Evolutionary conservation across 768 basidiomycete species (phyloP).

Genomic region (Hemileccinum impolitum): DNA sequence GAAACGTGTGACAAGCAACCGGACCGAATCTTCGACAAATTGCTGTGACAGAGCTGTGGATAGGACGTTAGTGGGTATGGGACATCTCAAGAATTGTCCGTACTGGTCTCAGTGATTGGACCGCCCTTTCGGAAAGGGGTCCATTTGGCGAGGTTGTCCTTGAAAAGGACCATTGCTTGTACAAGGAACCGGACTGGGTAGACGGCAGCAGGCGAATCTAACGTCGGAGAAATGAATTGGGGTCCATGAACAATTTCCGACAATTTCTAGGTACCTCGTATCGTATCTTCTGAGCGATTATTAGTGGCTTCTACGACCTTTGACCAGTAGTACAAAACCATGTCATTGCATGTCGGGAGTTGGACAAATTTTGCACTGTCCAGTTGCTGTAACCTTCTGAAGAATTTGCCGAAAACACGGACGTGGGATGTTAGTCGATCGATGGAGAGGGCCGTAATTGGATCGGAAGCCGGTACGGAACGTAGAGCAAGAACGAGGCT

Average conservation of each 20-base stretch:
- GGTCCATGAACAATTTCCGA: neutral
- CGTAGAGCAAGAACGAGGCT: conserved; percentile 45
- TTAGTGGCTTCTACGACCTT: conserved; percentile 71
- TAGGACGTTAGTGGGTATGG: conserved; percentile 11
- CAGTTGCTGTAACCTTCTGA: conserved; percentile 69
- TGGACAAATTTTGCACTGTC: conserved; percentile 54
- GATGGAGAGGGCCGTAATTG: conserved; percentile 44
- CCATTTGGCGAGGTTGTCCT: conserved; percentile 79
- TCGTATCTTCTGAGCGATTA: conserved; percentile 42
- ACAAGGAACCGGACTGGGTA: conserved; percentile 81
- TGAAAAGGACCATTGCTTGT: conserved; percentile 83
- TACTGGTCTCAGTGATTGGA: conserved; percentile 56
- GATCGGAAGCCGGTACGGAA: conserved; percentile 30
- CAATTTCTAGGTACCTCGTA: conserved; percentile 47
- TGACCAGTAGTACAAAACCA: conserved; percentile 80
- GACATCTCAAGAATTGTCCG: conserved; percentile 13
- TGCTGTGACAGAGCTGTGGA: conserved; percentile 56
- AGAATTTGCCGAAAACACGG: conserved; percentile 74
- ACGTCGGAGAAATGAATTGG: neutral
- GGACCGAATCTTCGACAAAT: conserved; percentile 71
- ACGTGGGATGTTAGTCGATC: conserved; percentile 66
- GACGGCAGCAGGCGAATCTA: conserved; percentile 60
- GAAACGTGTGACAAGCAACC: conserved; percentile 76
- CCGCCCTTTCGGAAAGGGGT: conserved; percentile 61
- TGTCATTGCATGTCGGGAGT: conserved; percentile 58